Percentiles rank a stretch among this genome's conserved stretches.
Evolutionary conservation across 345 rosid species (phyloP).

Genomic region (Passiflora organensis): DNA sequence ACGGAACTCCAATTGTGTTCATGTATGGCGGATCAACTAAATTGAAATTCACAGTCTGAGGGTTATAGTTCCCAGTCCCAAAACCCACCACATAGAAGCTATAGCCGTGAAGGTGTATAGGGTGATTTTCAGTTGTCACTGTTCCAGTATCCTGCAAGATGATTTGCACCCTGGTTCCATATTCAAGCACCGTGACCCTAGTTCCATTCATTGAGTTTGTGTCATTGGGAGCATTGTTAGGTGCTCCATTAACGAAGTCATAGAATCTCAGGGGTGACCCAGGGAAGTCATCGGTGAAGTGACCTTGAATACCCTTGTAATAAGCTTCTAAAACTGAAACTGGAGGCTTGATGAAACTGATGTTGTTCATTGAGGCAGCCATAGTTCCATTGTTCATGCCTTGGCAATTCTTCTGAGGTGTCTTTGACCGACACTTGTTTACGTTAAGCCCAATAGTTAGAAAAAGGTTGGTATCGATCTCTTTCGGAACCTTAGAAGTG

Average conservation of each 20-base stretch:
- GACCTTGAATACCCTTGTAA: conserved; percentile 50
- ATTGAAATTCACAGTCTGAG: conserved; percentile 45
- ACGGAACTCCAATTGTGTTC: conserved; percentile 88
- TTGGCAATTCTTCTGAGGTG: conserved; percentile 50
- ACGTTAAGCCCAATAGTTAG: conserved; percentile 65
- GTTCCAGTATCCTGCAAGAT: conserved; percentile 77
- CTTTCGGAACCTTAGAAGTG: conserved; percentile 44
- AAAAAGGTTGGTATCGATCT: conserved; percentile 48
- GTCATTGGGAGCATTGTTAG: conserved; percentile 57
- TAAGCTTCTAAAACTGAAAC: conserved; percentile 69
- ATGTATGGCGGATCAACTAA: conserved; percentile 73
- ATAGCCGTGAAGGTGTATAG: conserved; percentile 85
- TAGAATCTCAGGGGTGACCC: conserved; percentile 53
- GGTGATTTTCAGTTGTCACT: conserved; percentile 73
- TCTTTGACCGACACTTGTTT: conserved; percentile 53
- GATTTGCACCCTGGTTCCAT: conserved; percentile 60
- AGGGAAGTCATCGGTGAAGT: conserved; percentile 69
- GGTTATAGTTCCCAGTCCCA: conserved; percentile 61
- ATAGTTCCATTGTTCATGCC: conserved; percentile 46
- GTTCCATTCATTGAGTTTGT: conserved; percentile 67
- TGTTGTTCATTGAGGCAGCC: conserved; percentile 86
- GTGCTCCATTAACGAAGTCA: conserved; percentile 81
- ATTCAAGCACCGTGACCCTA: conserved; percentile 55
- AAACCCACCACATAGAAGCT: conserved; percentile 76
- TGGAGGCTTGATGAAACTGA: conserved; percentile 57